These are phyloP conservation scores for Notholithocarpus densiflorus DNA, from an alignment of 306 rosid species.

Conservation along the genomic window DNA sequence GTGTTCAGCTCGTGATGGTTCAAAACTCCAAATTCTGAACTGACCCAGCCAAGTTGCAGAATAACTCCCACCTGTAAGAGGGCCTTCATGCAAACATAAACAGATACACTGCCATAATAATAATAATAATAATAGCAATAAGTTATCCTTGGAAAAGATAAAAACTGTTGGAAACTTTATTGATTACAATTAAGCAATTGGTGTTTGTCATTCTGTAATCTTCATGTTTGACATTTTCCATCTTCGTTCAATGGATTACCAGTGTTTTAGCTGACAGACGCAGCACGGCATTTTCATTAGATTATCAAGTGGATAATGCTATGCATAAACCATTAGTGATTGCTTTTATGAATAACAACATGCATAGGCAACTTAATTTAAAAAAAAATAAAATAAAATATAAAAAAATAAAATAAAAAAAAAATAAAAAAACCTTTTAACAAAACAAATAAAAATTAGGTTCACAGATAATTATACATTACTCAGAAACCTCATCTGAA, in stretches of 20 bases:
- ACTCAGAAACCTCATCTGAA: neutral
- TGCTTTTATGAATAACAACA: neutral
- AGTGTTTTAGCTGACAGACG: neutral
- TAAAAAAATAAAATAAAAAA: no score
- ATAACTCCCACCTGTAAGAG: neutral
- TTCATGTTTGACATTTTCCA: neutral
- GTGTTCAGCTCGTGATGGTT: no score
- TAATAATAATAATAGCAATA: neutral
- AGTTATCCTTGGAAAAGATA: neutral
- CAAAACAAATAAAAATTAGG: neutral
- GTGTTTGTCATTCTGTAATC: neutral
- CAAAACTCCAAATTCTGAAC: no score
- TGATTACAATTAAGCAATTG: neutral
- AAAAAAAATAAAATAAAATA: neutral
- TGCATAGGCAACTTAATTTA: neutral
- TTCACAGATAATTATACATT: neutral
- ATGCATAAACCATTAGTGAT: neutral
- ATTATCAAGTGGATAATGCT: neutral
- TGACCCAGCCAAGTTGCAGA: no score
- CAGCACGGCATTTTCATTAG: neutral
- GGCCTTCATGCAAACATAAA: neutral
- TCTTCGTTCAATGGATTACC: neutral
- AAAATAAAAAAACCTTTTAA: neutral
- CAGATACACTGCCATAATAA: neutral
- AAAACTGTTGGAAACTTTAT: neutral